Evolutionary conservation across 2,329 filamentous ascomycete species (phyloP).

Genomic region (Ceratocystis smalleyi): DNA sequence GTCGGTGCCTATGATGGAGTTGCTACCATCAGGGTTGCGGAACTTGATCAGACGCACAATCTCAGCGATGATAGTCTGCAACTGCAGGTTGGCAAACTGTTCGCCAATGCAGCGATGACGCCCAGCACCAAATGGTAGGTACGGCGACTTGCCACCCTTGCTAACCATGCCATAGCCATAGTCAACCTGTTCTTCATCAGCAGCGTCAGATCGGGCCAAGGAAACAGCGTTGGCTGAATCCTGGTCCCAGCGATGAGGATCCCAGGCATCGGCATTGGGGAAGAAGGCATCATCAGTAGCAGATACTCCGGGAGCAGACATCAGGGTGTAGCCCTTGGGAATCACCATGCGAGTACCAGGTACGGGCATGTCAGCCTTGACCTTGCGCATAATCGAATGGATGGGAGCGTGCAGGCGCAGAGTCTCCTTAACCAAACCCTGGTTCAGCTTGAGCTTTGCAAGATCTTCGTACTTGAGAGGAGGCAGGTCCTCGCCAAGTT

Average conservation of each 20-base stretch:
- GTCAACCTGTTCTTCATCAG: slow-evolving; percentile 65
- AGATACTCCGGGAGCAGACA: slow-evolving; percentile 73
- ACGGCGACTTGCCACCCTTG: slow-evolving; percentile 80
- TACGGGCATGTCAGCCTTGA: slow-evolving; percentile 74
- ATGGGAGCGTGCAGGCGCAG: slow-evolving; percentile 83
- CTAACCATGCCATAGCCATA: slow-evolving; percentile 87
- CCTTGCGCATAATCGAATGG: slow-evolving; percentile 85
- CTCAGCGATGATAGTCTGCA: slow-evolving; percentile 68
- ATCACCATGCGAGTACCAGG: slow-evolving; percentile 71
- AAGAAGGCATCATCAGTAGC: slow-evolving; percentile 60
- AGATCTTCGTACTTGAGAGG: slow-evolving; percentile 64
- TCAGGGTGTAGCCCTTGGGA: slow-evolving; percentile 62
- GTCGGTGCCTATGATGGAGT: slow-evolving; percentile 52
- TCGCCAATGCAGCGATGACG: slow-evolving; percentile 91
- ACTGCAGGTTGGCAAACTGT: slow-evolving; percentile 86
- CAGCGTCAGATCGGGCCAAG: slow-evolving; percentile 30
- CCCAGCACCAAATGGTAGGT: slow-evolving; percentile 86
- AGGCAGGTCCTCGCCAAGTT: slow-evolving; percentile 59
- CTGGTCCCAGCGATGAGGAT: slow-evolving; percentile 79
- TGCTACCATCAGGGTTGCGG: slow-evolving; percentile 54
- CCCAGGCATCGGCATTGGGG: slow-evolving; percentile 67
- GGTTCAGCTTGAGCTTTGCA: slow-evolving; percentile 63
- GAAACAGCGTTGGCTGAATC: slow-evolving; percentile 40
- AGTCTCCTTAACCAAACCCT: slow-evolving; percentile 79
- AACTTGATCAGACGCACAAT: slow-evolving; percentile 70